Evolutionary conservation across 2,329 filamentous ascomycete genomes (phyloP).

Genomic region (Pseudogymnoascus sp.): DNA sequence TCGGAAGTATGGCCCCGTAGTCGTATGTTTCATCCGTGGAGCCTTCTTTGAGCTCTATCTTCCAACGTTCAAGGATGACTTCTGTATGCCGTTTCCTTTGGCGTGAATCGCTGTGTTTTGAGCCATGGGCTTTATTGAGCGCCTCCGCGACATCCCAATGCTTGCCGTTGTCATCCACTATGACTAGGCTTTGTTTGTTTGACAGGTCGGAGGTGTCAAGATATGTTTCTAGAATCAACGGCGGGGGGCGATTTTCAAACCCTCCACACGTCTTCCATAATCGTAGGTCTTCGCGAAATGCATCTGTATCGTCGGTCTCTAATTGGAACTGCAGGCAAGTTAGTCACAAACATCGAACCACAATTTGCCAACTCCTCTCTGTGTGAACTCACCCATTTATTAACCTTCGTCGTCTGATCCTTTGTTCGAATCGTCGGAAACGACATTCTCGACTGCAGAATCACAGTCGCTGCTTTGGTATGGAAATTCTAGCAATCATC

Average conservation of each 20-base stretch:
- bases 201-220: conserved; percentile 72
- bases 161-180: conserved; percentile 81
- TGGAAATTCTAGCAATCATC: conserved; percentile 66
- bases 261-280: conserved; percentile 76
- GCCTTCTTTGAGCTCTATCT: conserved; percentile 64
- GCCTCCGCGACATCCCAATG: conserved; percentile 87
- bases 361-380: background rate
- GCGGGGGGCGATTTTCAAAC: conserved; percentile 66
- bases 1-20: conserved; percentile 61
- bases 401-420: conserved; percentile 55
- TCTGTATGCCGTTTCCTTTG: conserved; percentile 48
- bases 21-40: conserved; percentile 41
- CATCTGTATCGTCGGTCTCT: conserved; percentile 84
- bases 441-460: conserved; percentile 71
- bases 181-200: conserved; percentile 76
- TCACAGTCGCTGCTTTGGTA: conserved; percentile 74
- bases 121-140: conserved; percentile 54
- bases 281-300: conserved; percentile 70
- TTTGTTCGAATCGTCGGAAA: conserved; percentile 47
- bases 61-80: conserved; percentile 86
- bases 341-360: background rate
- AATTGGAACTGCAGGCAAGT: conserved; percentile 68
- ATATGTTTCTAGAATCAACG: conserved; percentile 84
- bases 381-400: conserved; percentile 67
- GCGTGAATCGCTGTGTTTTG: conserved; percentile 19